phyloP scores from a whole-genome alignment of 257 asterid species.

The Forsythia suspensa region DNA sequence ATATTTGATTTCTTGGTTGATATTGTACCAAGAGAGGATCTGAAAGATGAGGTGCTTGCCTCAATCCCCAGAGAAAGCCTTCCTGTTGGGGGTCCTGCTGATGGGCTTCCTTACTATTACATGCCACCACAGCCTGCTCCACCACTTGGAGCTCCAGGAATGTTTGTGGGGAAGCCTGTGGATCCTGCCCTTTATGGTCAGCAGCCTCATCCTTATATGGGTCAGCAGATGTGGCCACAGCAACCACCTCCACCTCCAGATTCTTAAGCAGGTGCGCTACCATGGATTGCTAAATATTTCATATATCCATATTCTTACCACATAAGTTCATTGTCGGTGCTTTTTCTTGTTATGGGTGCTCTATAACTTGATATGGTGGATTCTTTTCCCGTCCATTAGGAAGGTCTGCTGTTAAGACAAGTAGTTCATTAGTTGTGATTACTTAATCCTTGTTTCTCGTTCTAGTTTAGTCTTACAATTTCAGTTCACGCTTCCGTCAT shows the following conservation, averaged over 20 bases:
- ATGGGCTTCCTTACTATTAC: conserved; percentile 85
- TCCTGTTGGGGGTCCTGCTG: conserved; percentile 80
- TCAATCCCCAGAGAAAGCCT: conserved; percentile 81
- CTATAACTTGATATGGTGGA: neutral
- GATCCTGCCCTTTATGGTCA: conserved; percentile 79
- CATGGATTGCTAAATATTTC: neutral
- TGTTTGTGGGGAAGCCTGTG: conserved; percentile 84
- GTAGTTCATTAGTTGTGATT: neutral
- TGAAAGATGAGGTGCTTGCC: conserved; percentile 93
- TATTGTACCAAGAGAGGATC: conserved; percentile 92
- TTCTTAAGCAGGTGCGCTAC: conserved; percentile 51
- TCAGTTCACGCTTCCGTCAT: neutral
- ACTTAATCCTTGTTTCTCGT: neutral
- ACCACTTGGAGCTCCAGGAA: conserved; percentile 64
- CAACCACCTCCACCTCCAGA: conserved; percentile 78
- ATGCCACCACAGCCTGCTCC: conserved; percentile 70
- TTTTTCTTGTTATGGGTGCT: neutral
- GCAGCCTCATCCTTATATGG: conserved; percentile 85
- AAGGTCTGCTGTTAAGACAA: neutral
- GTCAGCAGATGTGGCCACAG: conserved; percentile 87
- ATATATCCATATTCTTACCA: conserved; percentile 1
- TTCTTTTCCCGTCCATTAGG: neutral
- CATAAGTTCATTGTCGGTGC: neutral
- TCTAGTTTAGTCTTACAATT: neutral
- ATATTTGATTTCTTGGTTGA: conserved; percentile 95